Conservation (phyloP, 1,139 yeast genomes). For the Sporopachydermia cereana region DNA sequence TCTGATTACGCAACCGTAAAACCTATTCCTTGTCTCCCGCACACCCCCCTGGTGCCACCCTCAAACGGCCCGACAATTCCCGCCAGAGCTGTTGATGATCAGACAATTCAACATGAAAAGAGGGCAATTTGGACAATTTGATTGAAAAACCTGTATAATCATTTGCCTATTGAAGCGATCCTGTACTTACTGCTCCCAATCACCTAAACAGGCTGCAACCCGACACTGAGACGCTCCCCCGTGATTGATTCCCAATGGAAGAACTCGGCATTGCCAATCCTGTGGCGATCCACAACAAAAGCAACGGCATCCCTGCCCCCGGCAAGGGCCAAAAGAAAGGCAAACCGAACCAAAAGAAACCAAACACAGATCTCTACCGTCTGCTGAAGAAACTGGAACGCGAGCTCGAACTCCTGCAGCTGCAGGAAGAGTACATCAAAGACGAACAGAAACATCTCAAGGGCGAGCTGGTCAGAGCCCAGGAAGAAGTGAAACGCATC, state of each 20-base stretch:
- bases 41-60: too few species aligned
- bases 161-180: too few species aligned
- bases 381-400: constrained; percentile 80
- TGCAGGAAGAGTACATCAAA: constrained; percentile 94
- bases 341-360: constrained; percentile 17
- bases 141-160: too few species aligned
- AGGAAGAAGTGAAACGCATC: constrained; percentile 95
- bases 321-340: constrained; percentile 12
- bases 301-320: constrained; percentile 17
- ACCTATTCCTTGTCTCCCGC: too few species aligned
- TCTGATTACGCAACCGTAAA: too few species aligned
- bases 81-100: too few species aligned
- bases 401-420: constrained; percentile 66
- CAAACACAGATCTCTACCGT: constrained; percentile 54
- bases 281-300: constrained; percentile 18
- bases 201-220: too few species aligned
- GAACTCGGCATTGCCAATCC: constrained; percentile 42
- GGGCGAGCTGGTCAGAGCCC: constrained; percentile 90
- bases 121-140: too few species aligned
- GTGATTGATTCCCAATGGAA: constrained; percentile 43
- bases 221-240: too few species aligned
- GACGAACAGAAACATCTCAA: constrained; percentile 96
- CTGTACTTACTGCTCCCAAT: too few species aligned
- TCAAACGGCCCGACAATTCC: too few species aligned
- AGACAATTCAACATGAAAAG: too few species aligned